Conservation (phyloP, 257 asterid species). For the Cruciata laevipes region DNA sequence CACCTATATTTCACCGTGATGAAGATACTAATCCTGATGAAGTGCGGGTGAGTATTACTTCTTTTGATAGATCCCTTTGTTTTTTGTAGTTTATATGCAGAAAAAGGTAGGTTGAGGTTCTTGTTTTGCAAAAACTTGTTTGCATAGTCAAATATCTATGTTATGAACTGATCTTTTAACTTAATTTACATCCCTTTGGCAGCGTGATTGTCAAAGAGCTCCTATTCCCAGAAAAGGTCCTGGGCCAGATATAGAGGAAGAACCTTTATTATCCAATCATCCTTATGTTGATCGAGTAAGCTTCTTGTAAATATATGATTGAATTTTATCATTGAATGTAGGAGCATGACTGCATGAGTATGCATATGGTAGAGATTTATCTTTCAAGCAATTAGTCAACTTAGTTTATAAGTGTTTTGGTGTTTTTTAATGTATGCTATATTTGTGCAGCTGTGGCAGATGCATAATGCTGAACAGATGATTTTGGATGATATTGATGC, state of each 20-base stretch:
- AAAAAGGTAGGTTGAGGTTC: not conserved
- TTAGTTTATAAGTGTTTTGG: not conserved
- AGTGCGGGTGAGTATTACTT: slow-evolving; percentile 63
- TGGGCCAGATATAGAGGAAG: slow-evolving; percentile 78
- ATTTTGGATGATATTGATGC: slow-evolving; percentile 79
- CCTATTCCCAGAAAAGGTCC: slow-evolving; percentile 90
- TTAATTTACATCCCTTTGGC: slow-evolving; percentile 18
- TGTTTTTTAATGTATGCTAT: no score
- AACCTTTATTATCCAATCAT: slow-evolving; percentile 82
- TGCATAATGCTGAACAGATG: slow-evolving; percentile 94
- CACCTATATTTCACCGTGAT: slow-evolving; percentile 93
- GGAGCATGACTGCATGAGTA: not conserved
- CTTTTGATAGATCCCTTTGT: not conserved
- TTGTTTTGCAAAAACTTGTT: not conserved
- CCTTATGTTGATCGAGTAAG: slow-evolving; percentile 86
- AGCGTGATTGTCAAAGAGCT: slow-evolving; percentile 94
- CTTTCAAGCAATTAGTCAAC: not conserved
- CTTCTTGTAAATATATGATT: slow-evolving; percentile 7
- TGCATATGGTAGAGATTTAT: not conserved
- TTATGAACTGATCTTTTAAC: slow-evolving; percentile 10
- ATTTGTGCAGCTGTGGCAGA: slow-evolving; percentile 73
- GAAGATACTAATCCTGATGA: slow-evolving; percentile 83
- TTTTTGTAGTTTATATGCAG: not conserved
- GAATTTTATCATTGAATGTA: slow-evolving; percentile 3
- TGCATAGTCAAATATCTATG: not conserved